Conservation (phyloP, 73 alveolate species). For the Paramecium sonneborni region DNA sequence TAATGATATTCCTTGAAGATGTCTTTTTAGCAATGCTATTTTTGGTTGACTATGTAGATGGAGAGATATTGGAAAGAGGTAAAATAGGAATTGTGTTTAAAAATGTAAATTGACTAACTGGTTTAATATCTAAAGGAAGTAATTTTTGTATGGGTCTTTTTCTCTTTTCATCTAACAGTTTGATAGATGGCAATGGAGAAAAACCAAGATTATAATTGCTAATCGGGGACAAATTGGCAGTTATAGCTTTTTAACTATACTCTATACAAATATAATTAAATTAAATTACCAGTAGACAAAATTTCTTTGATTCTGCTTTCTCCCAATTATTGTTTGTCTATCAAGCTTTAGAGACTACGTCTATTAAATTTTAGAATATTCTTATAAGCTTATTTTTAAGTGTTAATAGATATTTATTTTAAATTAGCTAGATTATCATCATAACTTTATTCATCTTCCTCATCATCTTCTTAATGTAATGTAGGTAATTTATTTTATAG, state of each 20-base stretch:
- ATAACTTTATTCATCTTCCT: background rate
- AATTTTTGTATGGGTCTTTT: background rate
- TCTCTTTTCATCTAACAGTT: background rate
- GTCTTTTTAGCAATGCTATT: background rate
- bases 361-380: constrained; percentile 13
- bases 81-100: background rate
- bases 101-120: background rate
- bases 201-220: background rate
- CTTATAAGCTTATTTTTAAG: constrained; percentile 2
- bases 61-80: background rate
- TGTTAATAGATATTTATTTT: background rate
- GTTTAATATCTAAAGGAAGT: background rate
- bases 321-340: background rate
- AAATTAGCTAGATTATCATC: background rate
- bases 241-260: background rate
- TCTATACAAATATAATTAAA: background rate
- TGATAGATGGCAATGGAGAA: background rate
- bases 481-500: background rate
- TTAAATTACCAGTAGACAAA: background rate
- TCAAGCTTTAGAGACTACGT: background rate
- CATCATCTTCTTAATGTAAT: background rate
- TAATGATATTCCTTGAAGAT: background rate
- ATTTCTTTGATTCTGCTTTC: background rate
- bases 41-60: background rate
- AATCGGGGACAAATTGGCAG: background rate